Evolutionary conservation across 495 filamentous ascomycete genomes (phyloP).

Genomic region (Talaromyces adpressus): DNA sequence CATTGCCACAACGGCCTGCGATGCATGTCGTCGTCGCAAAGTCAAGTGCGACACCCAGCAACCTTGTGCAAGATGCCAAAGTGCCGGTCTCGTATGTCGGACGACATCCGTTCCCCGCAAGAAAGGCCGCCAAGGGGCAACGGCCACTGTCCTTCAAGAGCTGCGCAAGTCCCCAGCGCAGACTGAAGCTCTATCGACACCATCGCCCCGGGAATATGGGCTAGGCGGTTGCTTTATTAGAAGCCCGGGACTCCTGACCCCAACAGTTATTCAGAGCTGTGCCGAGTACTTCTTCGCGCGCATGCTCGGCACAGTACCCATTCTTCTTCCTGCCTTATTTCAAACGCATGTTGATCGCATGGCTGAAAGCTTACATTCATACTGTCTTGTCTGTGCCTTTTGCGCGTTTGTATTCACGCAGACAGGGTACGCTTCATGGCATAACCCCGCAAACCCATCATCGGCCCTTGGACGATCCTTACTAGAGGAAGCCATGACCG

Average conservation of each 20-base stretch:
- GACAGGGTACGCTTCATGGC: slow-evolving; percentile 14
- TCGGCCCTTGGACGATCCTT: slow-evolving; percentile 46
- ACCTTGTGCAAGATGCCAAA: slow-evolving; percentile 63
- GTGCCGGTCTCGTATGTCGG: slow-evolving; percentile 63
- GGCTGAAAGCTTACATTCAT: slow-evolving; percentile 58
- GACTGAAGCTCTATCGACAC: slow-evolving; percentile 47
- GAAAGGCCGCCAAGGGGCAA: slow-evolving; percentile 76
- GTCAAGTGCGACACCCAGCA: slow-evolving; percentile 52
- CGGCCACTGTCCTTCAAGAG: slow-evolving; percentile 77
- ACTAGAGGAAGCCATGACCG: slow-evolving; percentile 62
- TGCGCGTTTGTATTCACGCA: slow-evolving; percentile 78
- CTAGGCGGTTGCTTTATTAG: slow-evolving; percentile 1
- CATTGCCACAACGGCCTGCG: slow-evolving; percentile 59
- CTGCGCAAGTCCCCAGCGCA: slow-evolving; percentile 52
- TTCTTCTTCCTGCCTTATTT: slow-evolving; percentile 56
- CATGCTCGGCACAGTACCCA: slow-evolving; percentile 69
- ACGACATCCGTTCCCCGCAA: slow-evolving; percentile 81
- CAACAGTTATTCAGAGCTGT: slow-evolving; percentile 57
- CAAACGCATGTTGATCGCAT: slow-evolving; percentile 50
- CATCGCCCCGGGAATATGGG: slow-evolving; percentile 16
- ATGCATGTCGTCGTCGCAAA: slow-evolving; percentile 78
- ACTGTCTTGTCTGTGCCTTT: slow-evolving; percentile 65
- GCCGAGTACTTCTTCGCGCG: slow-evolving; percentile 70
- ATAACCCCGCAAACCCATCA: not conserved
- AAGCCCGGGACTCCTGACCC: slow-evolving; percentile 48